These are phyloP conservation scores for Sideroxylon spinosum DNA, from an alignment of 179 eudicot species.

Conservation along the genomic window DNA sequence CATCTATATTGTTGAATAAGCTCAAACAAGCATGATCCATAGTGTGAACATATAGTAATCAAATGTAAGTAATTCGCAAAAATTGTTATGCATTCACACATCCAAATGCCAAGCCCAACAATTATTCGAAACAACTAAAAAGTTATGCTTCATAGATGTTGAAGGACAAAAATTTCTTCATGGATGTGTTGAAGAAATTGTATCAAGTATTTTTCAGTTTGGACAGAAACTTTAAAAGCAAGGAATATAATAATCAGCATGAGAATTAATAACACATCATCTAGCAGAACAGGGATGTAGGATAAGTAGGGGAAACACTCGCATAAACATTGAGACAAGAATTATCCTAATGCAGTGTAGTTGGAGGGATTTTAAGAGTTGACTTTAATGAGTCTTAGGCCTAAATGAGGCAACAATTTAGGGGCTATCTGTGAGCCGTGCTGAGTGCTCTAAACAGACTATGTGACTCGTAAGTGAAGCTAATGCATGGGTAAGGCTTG, in stretches of 20 bases:
- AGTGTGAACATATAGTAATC: background rate
- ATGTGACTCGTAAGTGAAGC: background rate
- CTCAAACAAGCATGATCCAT: background rate
- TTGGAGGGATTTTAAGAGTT: background rate
- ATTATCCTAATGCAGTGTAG: too few species aligned
- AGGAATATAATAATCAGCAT: background rate
- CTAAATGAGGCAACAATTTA: background rate
- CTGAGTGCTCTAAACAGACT: background rate
- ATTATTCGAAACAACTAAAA: background rate
- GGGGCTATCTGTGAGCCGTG: background rate
- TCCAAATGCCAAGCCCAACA: background rate
- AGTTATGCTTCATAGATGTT: background rate
- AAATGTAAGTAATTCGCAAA: background rate
- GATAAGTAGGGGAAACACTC: too few species aligned
- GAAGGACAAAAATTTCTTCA: too few species aligned
- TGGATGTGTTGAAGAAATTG: background rate
- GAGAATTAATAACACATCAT: background rate
- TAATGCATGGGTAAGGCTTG: too few species aligned
- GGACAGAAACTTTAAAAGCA: background rate
- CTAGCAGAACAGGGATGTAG: background rate
- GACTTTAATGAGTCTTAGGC: background rate
- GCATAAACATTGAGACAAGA: too few species aligned
- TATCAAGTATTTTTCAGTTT: background rate
- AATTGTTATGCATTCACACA: too few species aligned
- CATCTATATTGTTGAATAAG: background rate